Base-by-base conservation (phyloP, 768 basidiomycete species). In the Calocera cornea region DNA sequence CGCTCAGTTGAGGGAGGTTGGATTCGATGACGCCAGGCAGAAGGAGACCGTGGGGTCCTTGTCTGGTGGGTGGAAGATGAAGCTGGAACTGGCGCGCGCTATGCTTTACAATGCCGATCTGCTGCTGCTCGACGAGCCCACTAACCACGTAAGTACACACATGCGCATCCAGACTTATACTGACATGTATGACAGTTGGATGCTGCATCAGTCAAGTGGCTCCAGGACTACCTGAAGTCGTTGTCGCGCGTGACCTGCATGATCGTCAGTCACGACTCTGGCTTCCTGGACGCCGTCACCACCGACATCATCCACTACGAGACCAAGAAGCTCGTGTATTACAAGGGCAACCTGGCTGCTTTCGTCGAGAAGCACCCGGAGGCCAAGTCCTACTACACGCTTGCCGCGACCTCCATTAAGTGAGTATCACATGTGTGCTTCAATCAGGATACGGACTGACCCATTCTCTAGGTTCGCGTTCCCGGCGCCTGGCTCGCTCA, bases 21-120 rank as follows among this genome's bases (percentile, higher is more conserved):
- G 95, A 64, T 97, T 98, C 75, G 89, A 93, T 73, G 90, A 90
- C 71, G 83, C 80, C 60, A 83, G 91, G 68, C 95, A 97, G 78
- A 78, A 83, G 41, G 90, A 95, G 72, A 79, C 84, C 65, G 94
- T 97, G 69, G 92, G 89, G 63, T 88, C 90, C 44, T 80, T 97
- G 69, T 97, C 94, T 16, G 95, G 95, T 73, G 95, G 95, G 47
- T 98, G 95, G 95, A 98, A 98, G 81, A 97, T 98, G 95, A 97
- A 97, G 78, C 84, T 97, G 65, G 95, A 97, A 76, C 83, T 98
- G 41, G 93, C 92, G 8, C 82, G 95, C 71, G 95, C 95, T 14
- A 98, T 98, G 93, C 80, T 97, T 64, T 95, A 95, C 80, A 93
- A 95, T 72, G 95, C 80, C 68, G 79, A 81, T 69, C 77, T 81